phyloP scores from a whole-genome alignment of 2,329 filamentous ascomycete genomes.

The Dactylonectria estremocensis region DNA sequence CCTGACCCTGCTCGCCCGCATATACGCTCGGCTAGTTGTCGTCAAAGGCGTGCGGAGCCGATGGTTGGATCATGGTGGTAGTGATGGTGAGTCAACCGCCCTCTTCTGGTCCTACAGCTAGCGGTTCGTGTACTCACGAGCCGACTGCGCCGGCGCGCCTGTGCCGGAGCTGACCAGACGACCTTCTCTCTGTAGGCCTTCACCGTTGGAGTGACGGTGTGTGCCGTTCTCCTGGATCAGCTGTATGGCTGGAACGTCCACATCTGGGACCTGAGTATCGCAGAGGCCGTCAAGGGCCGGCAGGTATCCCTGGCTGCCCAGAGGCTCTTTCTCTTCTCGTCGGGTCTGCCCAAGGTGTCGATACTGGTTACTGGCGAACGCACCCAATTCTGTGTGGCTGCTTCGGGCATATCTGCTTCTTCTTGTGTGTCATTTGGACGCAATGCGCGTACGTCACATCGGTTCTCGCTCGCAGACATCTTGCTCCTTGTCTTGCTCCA shows the following conservation, averaged over 20 bases:
- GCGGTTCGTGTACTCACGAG: no score
- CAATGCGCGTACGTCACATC: conserved; percentile 52
- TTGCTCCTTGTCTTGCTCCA: not conserved
- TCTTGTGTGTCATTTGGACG: conserved; percentile 53
- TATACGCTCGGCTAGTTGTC: no score
- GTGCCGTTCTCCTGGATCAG: conserved; percentile 53
- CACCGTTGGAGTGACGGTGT: conserved; percentile 50
- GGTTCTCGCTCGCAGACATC: no score
- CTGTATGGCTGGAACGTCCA: conserved; percentile 57
- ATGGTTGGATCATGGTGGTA: no score
- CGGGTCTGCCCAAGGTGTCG: conserved; percentile 56
- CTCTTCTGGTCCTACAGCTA: no score
- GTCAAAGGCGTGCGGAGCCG: no score
- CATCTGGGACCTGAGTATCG: conserved; percentile 53
- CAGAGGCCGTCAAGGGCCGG: conserved; percentile 48
- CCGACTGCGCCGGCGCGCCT: no score
- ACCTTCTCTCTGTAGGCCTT: conserved; percentile 43
- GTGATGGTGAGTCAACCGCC: no score
- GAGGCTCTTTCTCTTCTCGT: conserved; percentile 56
- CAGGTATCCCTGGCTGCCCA: conserved; percentile 59
- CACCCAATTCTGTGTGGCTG: conserved; percentile 51
- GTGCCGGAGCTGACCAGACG: no score
- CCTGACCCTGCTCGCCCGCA: no score
- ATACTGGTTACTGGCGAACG: conserved; percentile 59
- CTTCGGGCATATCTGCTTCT: conserved; percentile 49